These are phyloP conservation scores for Euphorbia lathyris DNA, from an alignment of 345 rosid species.

Conservation along the genomic window DNA sequence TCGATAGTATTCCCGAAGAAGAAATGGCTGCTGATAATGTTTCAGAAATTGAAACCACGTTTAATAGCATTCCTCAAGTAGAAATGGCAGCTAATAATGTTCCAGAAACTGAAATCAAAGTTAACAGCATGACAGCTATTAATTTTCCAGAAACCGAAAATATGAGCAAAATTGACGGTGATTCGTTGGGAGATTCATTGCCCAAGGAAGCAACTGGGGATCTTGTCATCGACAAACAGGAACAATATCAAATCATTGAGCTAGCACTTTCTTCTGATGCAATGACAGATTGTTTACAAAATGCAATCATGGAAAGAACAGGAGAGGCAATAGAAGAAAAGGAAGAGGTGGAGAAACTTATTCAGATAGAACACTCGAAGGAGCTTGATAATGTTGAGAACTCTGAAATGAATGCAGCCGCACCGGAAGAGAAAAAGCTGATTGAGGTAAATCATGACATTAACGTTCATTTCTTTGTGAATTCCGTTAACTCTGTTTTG, in stretches of 20 bases:
- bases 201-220: constrained; percentile 9
- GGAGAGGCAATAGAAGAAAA: constrained; percentile 21
- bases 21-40: constrained; percentile 13
- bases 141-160: constrained; percentile 19
- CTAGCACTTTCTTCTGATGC: constrained; percentile 20
- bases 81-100: constrained; percentile 13
- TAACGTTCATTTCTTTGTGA: constrained; percentile 4
- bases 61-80: constrained; percentile 15
- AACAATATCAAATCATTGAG: constrained; percentile 19
- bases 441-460: constrained; percentile 34
- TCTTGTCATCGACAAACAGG: constrained; percentile 19
- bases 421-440: constrained; percentile 24
- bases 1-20: constrained; percentile 16
- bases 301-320: constrained; percentile 13
- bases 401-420: constrained; percentile 15
- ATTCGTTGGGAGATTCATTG: constrained; percentile 20
- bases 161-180: neutral
- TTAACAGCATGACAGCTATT: neutral
- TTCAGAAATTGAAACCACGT: constrained; percentile 16
- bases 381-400: constrained; percentile 22
- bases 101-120: constrained; percentile 17
- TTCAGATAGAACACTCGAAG: constrained; percentile 24
- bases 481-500: constrained; percentile 2
- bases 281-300: constrained; percentile 21
- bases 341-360: constrained; percentile 16